Evolutionary conservation across 1,284 basidiomycete genomes (phyloP).

Genomic region (Malassezia globosa): DNA sequence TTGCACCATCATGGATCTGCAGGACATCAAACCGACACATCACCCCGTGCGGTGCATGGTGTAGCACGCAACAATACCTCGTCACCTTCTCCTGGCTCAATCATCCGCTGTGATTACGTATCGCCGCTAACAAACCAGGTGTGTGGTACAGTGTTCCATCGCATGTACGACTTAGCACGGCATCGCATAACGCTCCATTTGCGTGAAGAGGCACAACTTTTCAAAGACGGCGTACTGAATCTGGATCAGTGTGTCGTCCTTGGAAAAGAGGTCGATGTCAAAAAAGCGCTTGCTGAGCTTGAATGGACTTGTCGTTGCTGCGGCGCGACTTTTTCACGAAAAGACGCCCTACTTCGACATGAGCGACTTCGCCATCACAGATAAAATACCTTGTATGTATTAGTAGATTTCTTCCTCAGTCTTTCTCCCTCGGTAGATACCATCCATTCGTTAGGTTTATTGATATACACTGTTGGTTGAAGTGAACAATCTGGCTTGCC

Average conservation of each 20-base stretch:
- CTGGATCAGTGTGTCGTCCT: constrained; percentile 39
- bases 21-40: background rate
- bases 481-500: no score
- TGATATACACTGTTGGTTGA: no score
- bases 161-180: constrained; percentile 42
- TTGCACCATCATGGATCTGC: background rate
- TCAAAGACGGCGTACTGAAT: constrained; percentile 31
- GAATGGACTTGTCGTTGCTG: constrained; percentile 45
- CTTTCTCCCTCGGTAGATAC: no score
- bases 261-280: constrained; percentile 44
- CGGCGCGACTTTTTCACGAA: constrained; percentile 28
- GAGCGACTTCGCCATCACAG: constrained; percentile 27
- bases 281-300: constrained; percentile 34
- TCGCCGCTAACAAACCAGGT: constrained; percentile 30
- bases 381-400: constrained; percentile 2
- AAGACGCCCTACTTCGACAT: constrained; percentile 42
- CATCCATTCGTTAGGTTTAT: no score
- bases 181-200: constrained; percentile 45
- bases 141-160: constrained; percentile 43
- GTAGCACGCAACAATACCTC: background rate
- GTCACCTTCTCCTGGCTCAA: background rate
- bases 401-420: background rate
- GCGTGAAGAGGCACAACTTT: constrained; percentile 35
- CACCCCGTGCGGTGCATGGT: background rate
- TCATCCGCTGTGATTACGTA: constrained; percentile 42